Conservation (phyloP, 768 basidiomycete genomes). For the Scleroderma citrinum region DNA sequence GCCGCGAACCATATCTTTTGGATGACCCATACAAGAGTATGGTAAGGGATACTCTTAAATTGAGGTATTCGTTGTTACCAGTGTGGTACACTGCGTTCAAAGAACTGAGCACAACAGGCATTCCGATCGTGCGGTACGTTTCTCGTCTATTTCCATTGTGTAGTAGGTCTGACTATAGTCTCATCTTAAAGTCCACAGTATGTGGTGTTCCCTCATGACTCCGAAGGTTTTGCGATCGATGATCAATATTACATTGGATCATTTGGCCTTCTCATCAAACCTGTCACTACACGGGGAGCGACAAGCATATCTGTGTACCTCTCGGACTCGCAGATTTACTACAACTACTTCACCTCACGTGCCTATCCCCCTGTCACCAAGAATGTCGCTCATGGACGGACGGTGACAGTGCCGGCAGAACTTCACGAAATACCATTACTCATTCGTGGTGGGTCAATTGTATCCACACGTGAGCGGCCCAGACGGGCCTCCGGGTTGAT, state of each 20-base stretch:
- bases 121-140: conserved; percentile 75
- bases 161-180: background rate
- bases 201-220: conserved; percentile 86
- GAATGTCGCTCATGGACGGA: conserved; percentile 39
- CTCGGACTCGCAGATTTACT: conserved; percentile 88
- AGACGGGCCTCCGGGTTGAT: conserved; percentile 82
- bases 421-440: conserved; percentile 80
- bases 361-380: conserved; percentile 57
- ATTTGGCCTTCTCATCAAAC: conserved; percentile 88
- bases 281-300: conserved; percentile 70
- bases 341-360: conserved; percentile 79
- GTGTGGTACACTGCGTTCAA: conserved; percentile 98
- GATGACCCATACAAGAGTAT: conserved; percentile 87
- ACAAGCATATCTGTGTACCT: conserved; percentile 75
- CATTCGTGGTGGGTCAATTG: conserved; percentile 85
- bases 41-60: conserved; percentile 67
- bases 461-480: conserved; percentile 83
- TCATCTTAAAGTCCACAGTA: conserved; percentile 78
- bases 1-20: conserved; percentile 90
- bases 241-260: conserved; percentile 91
- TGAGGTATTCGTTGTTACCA: conserved; percentile 83
- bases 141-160: background rate
- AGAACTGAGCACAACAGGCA: conserved; percentile 74
- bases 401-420: conserved; percentile 72
- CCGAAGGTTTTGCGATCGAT: conserved; percentile 79